Evolutionary conservation across 1,284 basidiomycete genomes (phyloP).

Genomic region (Inonotus hispidus): DNA sequence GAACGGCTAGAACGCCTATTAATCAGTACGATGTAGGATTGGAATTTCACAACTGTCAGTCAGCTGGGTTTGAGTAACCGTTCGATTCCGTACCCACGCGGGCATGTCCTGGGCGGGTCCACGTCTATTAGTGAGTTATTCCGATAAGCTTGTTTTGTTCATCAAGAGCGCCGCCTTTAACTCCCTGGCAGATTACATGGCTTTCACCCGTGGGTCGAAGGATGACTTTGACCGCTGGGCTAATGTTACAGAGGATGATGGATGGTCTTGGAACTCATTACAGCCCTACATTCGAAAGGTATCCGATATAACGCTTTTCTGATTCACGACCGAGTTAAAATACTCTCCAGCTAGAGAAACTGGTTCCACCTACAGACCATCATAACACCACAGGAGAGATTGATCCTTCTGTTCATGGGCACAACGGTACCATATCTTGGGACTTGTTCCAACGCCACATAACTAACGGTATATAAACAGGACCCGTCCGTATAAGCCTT

Average conservation of each 20-base stretch:
- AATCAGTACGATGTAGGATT: slow-evolving; percentile 25
- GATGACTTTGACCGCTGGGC: slow-evolving; percentile 29
- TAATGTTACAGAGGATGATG: slow-evolving; percentile 26
- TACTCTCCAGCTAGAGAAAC: slow-evolving; percentile 20
- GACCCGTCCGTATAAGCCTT: neutral
- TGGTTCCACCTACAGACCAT: slow-evolving; percentile 21
- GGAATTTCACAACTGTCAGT: slow-evolving; percentile 34
- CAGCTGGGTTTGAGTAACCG: slow-evolving; percentile 30
- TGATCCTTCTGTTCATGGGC: slow-evolving; percentile 21
- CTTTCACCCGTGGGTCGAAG: slow-evolving; percentile 24
- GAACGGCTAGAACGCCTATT: too few species aligned
- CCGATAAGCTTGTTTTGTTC: neutral
- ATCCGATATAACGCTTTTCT: slow-evolving; percentile 1
- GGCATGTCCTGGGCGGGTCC: slow-evolving; percentile 34
- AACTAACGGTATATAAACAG: neutral
- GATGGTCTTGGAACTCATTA: slow-evolving; percentile 29
- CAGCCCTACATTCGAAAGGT: slow-evolving; percentile 24
- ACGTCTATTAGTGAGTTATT: slow-evolving; percentile 32
- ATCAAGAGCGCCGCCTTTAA: neutral
- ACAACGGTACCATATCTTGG: slow-evolving; percentile 15
- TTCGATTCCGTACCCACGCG: slow-evolving; percentile 29
- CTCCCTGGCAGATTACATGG: slow-evolving; percentile 21
- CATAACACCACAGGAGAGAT: slow-evolving; percentile 23
- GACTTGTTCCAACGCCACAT: neutral
- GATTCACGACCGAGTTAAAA: neutral